phyloP scores from a whole-genome alignment of 352 stramenopile genomes.

The Aphanomyces euteiches region DNA sequence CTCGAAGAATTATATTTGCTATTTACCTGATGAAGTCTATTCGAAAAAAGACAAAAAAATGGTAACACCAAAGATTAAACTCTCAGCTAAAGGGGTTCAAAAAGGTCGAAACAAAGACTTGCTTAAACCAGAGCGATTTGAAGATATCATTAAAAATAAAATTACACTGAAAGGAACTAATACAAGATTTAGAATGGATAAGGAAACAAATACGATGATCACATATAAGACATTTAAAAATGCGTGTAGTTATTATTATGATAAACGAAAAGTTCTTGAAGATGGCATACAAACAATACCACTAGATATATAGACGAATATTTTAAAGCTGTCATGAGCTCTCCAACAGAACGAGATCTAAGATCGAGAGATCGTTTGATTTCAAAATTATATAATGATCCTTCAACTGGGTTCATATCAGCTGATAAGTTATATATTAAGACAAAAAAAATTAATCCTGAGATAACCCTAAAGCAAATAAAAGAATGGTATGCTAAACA shows the following conservation, averaged over 20 bases:
- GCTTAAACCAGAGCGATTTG: conserved; percentile 33
- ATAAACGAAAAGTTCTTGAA: conserved; percentile 34
- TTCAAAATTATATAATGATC: conserved; percentile 35
- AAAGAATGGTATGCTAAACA: conserved; percentile 34
- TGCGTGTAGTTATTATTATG: conserved; percentile 36
- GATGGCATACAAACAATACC: conserved; percentile 35
- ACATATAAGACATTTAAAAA: conserved; percentile 36
- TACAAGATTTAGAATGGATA: conserved; percentile 34
- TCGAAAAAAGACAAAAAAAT: too few relatives aligned
- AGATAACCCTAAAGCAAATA: conserved; percentile 33
- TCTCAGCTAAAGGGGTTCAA: conserved; percentile 36
- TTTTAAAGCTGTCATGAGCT: neutral
- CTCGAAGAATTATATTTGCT: conserved; percentile 37
- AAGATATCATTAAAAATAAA: conserved; percentile 31
- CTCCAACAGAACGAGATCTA: neutral
- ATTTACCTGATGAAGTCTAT: conserved; percentile 28
- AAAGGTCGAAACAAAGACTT: conserved; percentile 25
- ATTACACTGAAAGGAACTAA: conserved; percentile 36
- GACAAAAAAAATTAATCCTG: conserved; percentile 27
- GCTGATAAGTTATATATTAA: conserved; percentile 33
- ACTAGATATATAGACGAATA: conserved; percentile 33
- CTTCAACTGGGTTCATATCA: conserved; percentile 34
- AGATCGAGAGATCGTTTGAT: conserved; percentile 20
- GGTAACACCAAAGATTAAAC: conserved; percentile 26
- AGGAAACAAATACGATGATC: conserved; percentile 37